Evolutionary conservation across 2,329 filamentous ascomycete species (phyloP), one percentile per base, ranked within the genome.

Genomic region (Lasiodiplodia citricola): DNA sequence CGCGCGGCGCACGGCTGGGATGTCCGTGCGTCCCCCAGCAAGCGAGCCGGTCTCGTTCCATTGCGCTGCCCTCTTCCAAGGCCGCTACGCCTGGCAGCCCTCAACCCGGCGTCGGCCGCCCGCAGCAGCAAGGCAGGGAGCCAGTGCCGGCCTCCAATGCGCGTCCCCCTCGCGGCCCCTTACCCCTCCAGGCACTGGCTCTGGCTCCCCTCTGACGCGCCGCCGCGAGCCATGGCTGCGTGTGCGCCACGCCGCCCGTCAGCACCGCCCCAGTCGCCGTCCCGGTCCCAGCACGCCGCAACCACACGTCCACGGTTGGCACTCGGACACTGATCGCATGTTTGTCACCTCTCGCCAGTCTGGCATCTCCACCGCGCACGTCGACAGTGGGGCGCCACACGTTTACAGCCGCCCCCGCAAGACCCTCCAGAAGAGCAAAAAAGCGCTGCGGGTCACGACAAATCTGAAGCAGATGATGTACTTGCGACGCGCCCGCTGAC

Each of bases 1-100:
- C 60, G 60, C 28, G 60, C 58, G 60, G 60, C 60, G 60, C 60
- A 52, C 60, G 60, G 60, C 58, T 63, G 58, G 25, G 58, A 63
- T 35, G 58, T 63, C 58, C 28, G 58, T 63, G 58, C 58, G 13
- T 21, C 38, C n/a, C 28, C 44, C 14, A 51, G 44, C 51, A 56
- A 66, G 63, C 63, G 63, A 66, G 63, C 63, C 63, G 63, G 63
- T 56, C 63, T 66, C 63, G 51, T 55, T 37, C 63, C 60, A 52
- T 64, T 35, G 25, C 44, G 47, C 60, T 38, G 60, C 47, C 13
- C 41, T 51, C 44, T 63, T 63, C 58, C 58, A 63, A 63, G 58
- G 58, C 58, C 58, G 58, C 58, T 63, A 63, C 58, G 18, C 47
- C 37, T 41, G 57, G 37, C 57, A 21, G 57, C 38, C 57, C 35